Base-by-base conservation (phyloP, 225 moss, liverwort and hornwort genomes). In the Thuidium tamariscinum region DNA sequence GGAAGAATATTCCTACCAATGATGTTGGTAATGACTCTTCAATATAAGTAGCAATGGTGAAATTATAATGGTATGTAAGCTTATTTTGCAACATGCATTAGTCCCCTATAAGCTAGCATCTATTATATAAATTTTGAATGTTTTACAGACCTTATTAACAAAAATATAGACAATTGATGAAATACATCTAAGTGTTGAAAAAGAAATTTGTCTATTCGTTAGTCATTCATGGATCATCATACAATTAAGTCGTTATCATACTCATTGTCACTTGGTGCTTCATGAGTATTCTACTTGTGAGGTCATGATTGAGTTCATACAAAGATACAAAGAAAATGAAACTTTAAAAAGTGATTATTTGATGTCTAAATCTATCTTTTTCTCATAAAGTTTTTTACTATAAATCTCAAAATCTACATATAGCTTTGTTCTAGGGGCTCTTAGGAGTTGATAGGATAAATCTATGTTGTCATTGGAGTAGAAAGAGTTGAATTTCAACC, bases 51-150 rank as follows among this genome's bases (percentile, higher is more conserved):
- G 27, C 2, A 42, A 0, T 16, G 16, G 13, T 16, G 10, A 27
- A 25, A 44, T 44, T 13, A 27, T 27, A 70, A 5, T 27, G 9
- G 9, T 4, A 5, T 27, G 5, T 27, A 44, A 27, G 9, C 1
- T 15, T 16, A 27, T 70, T 42, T 2, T 0, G 0, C 5, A 70
- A 30, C 4, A 30, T 0, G 0, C 7, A 18, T 71, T 71, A 11
- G 18, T 25, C 21, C 6, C 5, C 1, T 5, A 0, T 1, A 41
- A 44, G 5, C 0, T 0, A 3, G 0, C 8, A 71, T 29, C 6
- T 0, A 46, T 11, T 46, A 17, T 30, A 1, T 72, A 4, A 29
- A 46, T 10, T 72, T 10, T 72, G 29, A 30, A 29, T 72, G 10
- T 29, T 72, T 44, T 72, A 0, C 0, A 46, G 17, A 29, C 6